Percentiles rank a stretch among this genome's conserved stretches.
phyloP scores from a whole-genome alignment of 2,329 filamentous ascomycete genomes.

The Alternaria arborescens region DNA sequence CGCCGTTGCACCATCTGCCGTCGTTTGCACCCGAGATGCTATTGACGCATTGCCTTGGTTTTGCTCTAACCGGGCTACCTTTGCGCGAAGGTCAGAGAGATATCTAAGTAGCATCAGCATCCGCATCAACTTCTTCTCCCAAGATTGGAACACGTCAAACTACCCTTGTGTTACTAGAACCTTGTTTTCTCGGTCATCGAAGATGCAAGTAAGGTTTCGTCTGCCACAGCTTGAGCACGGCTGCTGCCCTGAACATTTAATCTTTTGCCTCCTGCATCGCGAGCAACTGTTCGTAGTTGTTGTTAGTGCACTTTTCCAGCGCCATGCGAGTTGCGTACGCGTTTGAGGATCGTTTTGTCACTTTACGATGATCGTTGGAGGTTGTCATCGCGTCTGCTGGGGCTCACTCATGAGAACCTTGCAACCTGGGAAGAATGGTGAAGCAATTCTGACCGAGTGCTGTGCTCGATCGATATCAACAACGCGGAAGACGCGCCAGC shows the following conservation, averaged over 20 bases:
- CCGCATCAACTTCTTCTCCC: not conserved
- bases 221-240: slow-evolving; percentile 41
- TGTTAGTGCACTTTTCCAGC: not conserved
- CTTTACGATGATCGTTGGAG: slow-evolving; percentile 31
- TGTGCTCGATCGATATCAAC: not conserved
- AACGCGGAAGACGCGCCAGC: not conserved
- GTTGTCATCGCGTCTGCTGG: slow-evolving; percentile 25
- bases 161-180: slow-evolving; percentile 42
- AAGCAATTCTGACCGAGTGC: not conserved
- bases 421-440: not conserved
- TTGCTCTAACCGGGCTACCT: slow-evolving; percentile 30
- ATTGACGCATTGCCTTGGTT: slow-evolving; percentile 2
- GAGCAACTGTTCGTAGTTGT: slow-evolving; percentile 30
- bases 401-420: not conserved
- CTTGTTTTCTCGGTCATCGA: slow-evolving; percentile 46
- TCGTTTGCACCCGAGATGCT: not conserved
- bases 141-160: not conserved
- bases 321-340: slow-evolving; percentile 17
- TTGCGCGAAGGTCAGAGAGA: slow-evolving; percentile 37
- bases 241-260: slow-evolving; percentile 45
- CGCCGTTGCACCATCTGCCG: slow-evolving; percentile 7
- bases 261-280: slow-evolving; percentile 43
- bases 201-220: slow-evolving; percentile 37
- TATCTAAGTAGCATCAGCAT: slow-evolving; percentile 26
- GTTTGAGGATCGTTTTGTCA: slow-evolving; percentile 39